Base-by-base conservation (phyloP, 495 filamentous ascomycete species). In the Trichocladium uniseriatum region DNA sequence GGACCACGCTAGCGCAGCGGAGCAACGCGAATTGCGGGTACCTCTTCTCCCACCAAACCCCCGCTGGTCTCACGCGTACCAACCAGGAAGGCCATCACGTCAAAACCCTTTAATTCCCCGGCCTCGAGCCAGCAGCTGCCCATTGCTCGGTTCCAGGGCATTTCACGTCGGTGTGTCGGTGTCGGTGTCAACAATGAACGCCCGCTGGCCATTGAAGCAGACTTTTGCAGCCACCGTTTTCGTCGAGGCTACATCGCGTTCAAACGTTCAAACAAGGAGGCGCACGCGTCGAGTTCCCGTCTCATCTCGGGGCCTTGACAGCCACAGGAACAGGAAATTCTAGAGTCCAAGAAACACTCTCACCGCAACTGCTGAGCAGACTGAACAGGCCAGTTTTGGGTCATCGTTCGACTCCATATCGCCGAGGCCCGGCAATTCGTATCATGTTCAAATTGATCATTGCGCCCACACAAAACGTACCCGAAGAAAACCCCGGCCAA, bases 51-150 rank as follows among this genome's bases (percentile, higher is more conserved):
- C 24, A 18, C 16, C 45, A 24, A 7, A 48, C 34, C 35, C 22
- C 24, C 38, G 34, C 39, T 24, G 39, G 51, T 22, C 16, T 22
- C 16, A 20, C 40, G 16, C 45, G 24, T 36, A 11, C 9, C 38
- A 15, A 16, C 6, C 6, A 18, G n/a, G 45, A 22, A 9, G 35
- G 4, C 38, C 27, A 24, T 37, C 7, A 5, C 29, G 29, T 37
- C 35, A 19, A 49, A 35, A 31, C 39, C 45, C 51, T 49, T 45
- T 53, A 44, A 53, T 53, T 40, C 39, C 41, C 34, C 38, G 22
- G 20, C 19, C 13, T 32, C 48, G 41, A 43, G 32, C 40, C 22
- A 38, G 9, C 38, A 7, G 14, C 38, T 22, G 28, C 8, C 29
- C 28, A 18, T 9, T 43, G 16, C 19, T 35, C n/a, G 40, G 31